phyloP scores from a whole-genome alignment of 1,284 basidiomycete species.

The Pseudozyma flocculosa region DNA sequence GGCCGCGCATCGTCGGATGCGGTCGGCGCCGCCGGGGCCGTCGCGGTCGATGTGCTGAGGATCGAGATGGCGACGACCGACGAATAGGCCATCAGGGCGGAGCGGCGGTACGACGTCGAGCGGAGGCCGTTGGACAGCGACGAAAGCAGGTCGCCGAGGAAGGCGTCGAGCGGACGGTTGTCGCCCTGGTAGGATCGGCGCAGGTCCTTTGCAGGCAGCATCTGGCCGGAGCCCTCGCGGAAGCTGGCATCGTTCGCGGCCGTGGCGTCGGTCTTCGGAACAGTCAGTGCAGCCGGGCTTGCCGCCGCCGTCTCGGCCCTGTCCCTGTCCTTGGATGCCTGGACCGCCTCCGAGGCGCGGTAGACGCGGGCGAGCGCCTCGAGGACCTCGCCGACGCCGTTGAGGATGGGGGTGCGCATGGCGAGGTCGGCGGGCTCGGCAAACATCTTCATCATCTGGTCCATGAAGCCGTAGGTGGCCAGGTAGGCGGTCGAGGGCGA shows the following conservation, averaged over 20 bases:
- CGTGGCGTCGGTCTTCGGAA: conserved; percentile 2
- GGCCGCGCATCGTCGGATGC: neutral
- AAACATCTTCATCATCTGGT: conserved; percentile 64
- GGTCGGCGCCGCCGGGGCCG: no score
- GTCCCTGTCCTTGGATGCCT: no score
- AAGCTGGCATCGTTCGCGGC: neutral
- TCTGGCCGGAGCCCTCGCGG: conserved; percentile 18
- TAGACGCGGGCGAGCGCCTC: conserved; percentile 39
- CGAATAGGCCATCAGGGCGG: conserved; percentile 43
- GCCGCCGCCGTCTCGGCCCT: neutral
- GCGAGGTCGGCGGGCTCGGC: conserved; percentile 73
- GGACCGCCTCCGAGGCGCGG: conserved; percentile 6
- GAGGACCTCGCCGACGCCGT: conserved; percentile 44
- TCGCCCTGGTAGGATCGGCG: conserved; percentile 35
- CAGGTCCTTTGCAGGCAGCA: conserved; percentile 4
- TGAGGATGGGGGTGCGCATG: conserved; percentile 71
- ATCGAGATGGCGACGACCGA: conserved; percentile 37
- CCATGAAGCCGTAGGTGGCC: conserved; percentile 37
- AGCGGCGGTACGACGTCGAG: conserved; percentile 27
- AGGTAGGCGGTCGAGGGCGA: conserved; percentile 28
- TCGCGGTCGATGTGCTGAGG: conserved; percentile 8
- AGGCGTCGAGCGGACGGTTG: conserved; percentile 40
- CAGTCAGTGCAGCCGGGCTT: neutral
- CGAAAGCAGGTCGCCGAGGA: conserved; percentile 38
- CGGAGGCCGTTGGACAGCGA: conserved; percentile 43